These are phyloP conservation scores for Pleurotus ostreatus DNA, from an alignment of 768 basidiomycete species.

Conservation along the genomic window DNA sequence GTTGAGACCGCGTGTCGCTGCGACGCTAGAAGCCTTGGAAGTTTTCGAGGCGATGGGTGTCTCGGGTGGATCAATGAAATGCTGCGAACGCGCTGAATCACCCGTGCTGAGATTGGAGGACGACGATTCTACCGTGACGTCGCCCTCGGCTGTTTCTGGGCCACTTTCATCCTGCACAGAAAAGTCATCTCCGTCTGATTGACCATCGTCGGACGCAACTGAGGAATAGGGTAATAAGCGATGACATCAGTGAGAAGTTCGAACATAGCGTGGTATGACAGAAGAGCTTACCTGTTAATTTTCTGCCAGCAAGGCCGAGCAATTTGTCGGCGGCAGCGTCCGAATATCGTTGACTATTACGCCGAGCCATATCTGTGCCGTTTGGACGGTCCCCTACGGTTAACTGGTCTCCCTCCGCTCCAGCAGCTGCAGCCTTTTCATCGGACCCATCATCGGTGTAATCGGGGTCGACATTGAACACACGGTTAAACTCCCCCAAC, in stretches of 20 bases:
- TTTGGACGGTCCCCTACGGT: slow-evolving; percentile 23
- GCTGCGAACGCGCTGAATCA: slow-evolving; percentile 14
- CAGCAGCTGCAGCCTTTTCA: slow-evolving; percentile 18
- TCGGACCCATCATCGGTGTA: slow-evolving; percentile 38
- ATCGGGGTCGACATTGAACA: slow-evolving; percentile 76
- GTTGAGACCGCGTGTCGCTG: slow-evolving; percentile 70
- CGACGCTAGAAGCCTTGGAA: slow-evolving; percentile 55
- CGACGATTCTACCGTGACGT: slow-evolving; percentile 45
- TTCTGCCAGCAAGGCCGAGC: slow-evolving; percentile 36
- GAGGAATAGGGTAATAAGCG: slow-evolving; percentile 7
- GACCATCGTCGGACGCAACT: slow-evolving; percentile 54
- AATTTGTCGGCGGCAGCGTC: slow-evolving; percentile 80
- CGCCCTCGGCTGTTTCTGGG: slow-evolving; percentile 64
- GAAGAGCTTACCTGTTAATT: background rate
- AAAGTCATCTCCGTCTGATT: slow-evolving; percentile 66
- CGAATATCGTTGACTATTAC: slow-evolving; percentile 83
- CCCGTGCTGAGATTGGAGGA: background rate
- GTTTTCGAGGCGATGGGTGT: slow-evolving; percentile 34
- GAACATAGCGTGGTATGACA: background rate
- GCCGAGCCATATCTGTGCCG: slow-evolving; percentile 40
- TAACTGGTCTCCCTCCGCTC: slow-evolving; percentile 20
- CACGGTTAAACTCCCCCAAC: slow-evolving; percentile 88
- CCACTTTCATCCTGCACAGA: slow-evolving; percentile 73
- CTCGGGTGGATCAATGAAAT: slow-evolving; percentile 31
- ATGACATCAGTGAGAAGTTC: background rate